These are phyloP conservation scores for Tetrahymena thermophila DNA, from an alignment of 73 alveolate species.

Conservation along the genomic window DNA sequence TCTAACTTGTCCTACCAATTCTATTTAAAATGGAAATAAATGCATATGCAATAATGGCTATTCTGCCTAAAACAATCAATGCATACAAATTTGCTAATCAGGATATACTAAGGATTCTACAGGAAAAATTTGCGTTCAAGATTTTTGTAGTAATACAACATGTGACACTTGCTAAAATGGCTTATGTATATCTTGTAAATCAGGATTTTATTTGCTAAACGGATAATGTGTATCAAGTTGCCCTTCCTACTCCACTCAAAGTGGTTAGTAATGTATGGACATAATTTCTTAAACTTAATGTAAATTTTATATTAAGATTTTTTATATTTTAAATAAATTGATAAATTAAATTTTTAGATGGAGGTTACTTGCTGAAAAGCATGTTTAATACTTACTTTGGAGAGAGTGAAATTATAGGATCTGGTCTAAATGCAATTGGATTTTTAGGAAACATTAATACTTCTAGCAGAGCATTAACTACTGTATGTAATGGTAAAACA, in stretches of 20 bases:
- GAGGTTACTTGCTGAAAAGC: neutral
- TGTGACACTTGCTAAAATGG: neutral
- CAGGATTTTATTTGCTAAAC: neutral
- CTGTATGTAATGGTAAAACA: neutral
- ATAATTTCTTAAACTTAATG: neutral
- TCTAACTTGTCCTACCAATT: neutral
- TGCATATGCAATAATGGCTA: neutral
- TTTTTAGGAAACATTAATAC: neutral
- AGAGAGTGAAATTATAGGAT: neutral
- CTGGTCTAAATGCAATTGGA: neutral
- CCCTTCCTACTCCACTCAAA: neutral
- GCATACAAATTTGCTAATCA: neutral
- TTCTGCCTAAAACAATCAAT: neutral
- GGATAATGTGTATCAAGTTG: neutral
- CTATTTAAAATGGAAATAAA: neutral
- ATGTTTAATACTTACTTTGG: neutral
- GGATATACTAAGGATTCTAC: neutral
- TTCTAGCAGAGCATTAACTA: neutral
- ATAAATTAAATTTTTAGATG: neutral
- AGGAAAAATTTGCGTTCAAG: neutral
- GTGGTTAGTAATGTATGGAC: neutral
- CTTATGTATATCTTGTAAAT: neutral
- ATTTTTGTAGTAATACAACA: neutral
- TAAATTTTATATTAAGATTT: no score
- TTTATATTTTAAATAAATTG: neutral